Percentiles rank a stretch among this genome's conserved stretches.
These are phyloP conservation scores for Penicillium sp. DNA, from an alignment of 2,329 filamentous ascomycete species.

Conservation along the genomic window DNA sequence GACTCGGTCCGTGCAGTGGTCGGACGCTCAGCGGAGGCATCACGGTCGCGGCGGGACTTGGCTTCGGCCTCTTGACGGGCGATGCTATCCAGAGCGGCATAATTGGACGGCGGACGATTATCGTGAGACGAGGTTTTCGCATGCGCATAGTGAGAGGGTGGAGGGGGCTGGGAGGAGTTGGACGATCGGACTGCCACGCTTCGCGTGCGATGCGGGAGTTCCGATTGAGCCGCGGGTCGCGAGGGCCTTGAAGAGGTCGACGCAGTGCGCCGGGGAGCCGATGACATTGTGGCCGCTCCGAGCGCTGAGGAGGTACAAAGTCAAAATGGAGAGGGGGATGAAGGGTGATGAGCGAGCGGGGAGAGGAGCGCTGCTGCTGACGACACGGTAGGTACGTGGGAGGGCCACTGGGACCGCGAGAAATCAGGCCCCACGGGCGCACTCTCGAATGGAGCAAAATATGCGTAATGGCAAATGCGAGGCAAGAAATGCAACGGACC, in stretches of 20 bases:
- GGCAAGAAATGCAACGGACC: slow-evolving; percentile 2
- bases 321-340: slow-evolving; percentile 19
- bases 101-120: slow-evolving; percentile 52
- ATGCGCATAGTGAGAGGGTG: slow-evolving; percentile 37
- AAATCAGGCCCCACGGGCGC: slow-evolving; percentile 14
- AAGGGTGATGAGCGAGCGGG: slow-evolving; percentile 19
- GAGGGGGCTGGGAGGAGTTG: slow-evolving; percentile 41
- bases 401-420: slow-evolving; percentile 7
- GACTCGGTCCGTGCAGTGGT: slow-evolving; percentile 57
- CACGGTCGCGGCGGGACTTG: slow-evolving; percentile 61
- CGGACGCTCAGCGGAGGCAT: slow-evolving; percentile 63
- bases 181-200: slow-evolving; percentile 50
- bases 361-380: slow-evolving; percentile 16
- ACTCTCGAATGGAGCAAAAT: slow-evolving; percentile 11
- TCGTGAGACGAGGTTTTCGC: slow-evolving; percentile 49
- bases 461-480: slow-evolving; percentile 12
- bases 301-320: slow-evolving; percentile 13
- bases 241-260: slow-evolving; percentile 52
- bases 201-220: slow-evolving; percentile 51
- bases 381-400: slow-evolving; percentile 1
- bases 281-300: slow-evolving; percentile 42
- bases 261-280: slow-evolving; percentile 46
- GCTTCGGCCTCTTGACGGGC: slow-evolving; percentile 75
- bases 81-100: slow-evolving; percentile 55
- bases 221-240: slow-evolving; percentile 42